Percentiles rank a stretch among this genome's conserved stretches.
phyloP scores from a whole-genome alignment of 768 basidiomycete species.

The Podaxis carcinomalis region DNA sequence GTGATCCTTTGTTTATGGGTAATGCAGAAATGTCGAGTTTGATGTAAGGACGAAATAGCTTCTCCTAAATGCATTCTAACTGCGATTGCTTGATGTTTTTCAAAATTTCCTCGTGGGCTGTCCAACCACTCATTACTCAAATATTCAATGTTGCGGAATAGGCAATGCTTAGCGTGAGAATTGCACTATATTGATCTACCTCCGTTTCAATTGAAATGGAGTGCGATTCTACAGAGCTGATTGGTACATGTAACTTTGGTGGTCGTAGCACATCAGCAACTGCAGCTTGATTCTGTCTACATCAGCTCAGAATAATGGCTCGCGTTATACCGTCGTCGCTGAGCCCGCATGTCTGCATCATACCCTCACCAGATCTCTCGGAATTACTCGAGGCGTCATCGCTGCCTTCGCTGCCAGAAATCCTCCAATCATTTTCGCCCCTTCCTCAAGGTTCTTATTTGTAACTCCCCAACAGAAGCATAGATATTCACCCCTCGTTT shows the following conservation, averaged over 20 bases:
- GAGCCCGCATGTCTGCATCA: conserved; percentile 76
- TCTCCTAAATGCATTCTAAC: too few relatives aligned
- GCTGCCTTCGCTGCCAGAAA: conserved; percentile 65
- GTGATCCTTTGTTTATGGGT: too few relatives aligned
- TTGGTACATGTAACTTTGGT: not conserved
- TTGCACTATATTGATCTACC: not conserved
- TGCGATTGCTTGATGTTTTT: too few relatives aligned
- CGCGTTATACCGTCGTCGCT: conserved; percentile 65
- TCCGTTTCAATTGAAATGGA: not conserved
- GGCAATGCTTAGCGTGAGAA: conserved; percentile 1
- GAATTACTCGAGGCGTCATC: conserved; percentile 53
- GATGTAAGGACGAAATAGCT: too few relatives aligned
- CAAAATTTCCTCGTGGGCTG: too few relatives aligned
- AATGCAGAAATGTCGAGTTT: too few relatives aligned
- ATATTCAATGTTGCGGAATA: not conserved
- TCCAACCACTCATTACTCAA: not conserved
- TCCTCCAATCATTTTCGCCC: conserved; percentile 83
- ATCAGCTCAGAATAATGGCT: conserved; percentile 31
- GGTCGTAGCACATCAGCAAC: not conserved
- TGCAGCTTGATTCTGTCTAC: not conserved
- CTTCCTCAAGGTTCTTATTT: conserved; percentile 61
- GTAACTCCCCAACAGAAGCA: not conserved
- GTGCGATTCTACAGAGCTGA: not conserved
- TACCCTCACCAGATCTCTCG: conserved; percentile 67
- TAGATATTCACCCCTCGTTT: not conserved